Evolutionary conservation across 2,329 filamentous ascomycete species (phyloP), one percentile per base, ranked within the genome.

Genomic region (Metarhizium album): DNA sequence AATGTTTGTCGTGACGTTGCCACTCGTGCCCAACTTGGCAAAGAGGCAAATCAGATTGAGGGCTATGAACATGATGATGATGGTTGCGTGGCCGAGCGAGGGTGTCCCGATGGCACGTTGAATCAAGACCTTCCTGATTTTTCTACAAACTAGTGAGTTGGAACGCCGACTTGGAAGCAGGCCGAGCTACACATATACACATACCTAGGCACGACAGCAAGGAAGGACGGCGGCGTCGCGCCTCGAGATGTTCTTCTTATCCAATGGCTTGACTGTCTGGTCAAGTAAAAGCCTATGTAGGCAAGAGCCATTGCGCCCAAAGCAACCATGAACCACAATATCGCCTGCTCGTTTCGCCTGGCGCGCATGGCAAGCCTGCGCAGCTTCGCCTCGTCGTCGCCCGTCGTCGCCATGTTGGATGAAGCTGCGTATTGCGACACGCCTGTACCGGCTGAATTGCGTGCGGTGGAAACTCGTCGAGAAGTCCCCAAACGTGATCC

Each of bases 21-120:
- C 52, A 13, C 8, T 48, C 45, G 63, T 61, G 49, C 69, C 59
- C n/a, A 67, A 52, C 49, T 67, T 62, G 8, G 59, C 60, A 42
- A 72, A 67, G 5, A 59, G 57, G 18, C 64, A 52, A 16, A 63
- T 51, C 16, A 68, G 14, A 46, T 72, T 72, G 45, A 70, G 58
- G 4, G 54, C 56, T 6, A 67, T 11, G 33, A 68, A 72, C 4
- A 57, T 31, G 9, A 55, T 37, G 29, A 66, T 55, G 8, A 67
- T 42, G 8, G 59, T 45, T 0, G 59, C 58, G 51, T 72, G 68
- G 6, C 65, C 69, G 3, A 58, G 51, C 3, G 67, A 67, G 2
- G 65, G 67, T 1, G 65, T 48, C 0, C 55, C 54, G 0, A 55
- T 57, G 2, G 60, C 54, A 31, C 59, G 63, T 4, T 56, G 59